Percentiles rank a stretch among this genome's conserved stretches.
Evolutionary conservation across 108 stramenopile species (phyloP).

Genomic region (Pseudonitzschia multiseries): DNA sequence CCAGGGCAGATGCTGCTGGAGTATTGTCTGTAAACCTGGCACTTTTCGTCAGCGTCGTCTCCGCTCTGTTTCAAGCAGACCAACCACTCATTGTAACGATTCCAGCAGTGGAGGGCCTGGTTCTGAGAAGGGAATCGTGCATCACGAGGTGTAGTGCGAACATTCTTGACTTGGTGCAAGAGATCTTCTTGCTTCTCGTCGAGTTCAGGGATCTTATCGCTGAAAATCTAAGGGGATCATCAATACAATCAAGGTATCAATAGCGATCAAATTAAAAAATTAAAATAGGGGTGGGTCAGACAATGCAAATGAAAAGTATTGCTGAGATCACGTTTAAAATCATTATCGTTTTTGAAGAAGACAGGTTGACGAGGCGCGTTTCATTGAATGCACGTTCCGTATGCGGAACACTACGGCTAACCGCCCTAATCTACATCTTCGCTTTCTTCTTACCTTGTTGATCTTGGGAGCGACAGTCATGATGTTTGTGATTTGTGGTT

Average conservation of each 20-base stretch:
- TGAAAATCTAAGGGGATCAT: conserved; percentile 31
- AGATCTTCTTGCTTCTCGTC: conserved; percentile 74
- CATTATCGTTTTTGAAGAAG: too few species aligned
- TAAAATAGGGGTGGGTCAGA: too few species aligned
- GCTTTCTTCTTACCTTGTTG: conserved; percentile 27
- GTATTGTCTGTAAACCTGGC: conserved; percentile 70
- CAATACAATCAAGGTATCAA: background rate
- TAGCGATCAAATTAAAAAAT: too few species aligned
- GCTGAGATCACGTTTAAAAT: too few species aligned
- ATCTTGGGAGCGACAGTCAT: conserved; percentile 26
- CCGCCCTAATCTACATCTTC: background rate
- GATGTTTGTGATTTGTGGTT: background rate
- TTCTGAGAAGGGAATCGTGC: conserved; percentile 84
- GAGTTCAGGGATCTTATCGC: conserved; percentile 63
- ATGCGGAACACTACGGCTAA: background rate
- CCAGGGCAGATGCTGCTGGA: conserved; percentile 84
- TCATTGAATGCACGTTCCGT: background rate
- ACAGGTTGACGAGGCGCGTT: background rate
- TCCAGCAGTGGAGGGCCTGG: conserved; percentile 95
- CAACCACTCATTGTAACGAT: conserved; percentile 95
- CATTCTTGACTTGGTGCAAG: conserved; percentile 74
- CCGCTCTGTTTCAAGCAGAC: conserved; percentile 86
- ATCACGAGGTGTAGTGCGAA: conserved; percentile 89
- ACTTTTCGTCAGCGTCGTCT: conserved; percentile 77
- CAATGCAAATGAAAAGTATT: too few species aligned